Evolutionary conservation across 2,329 filamentous ascomycete species (phyloP).

Genomic region (Pyrenochaeta sp.): DNA sequence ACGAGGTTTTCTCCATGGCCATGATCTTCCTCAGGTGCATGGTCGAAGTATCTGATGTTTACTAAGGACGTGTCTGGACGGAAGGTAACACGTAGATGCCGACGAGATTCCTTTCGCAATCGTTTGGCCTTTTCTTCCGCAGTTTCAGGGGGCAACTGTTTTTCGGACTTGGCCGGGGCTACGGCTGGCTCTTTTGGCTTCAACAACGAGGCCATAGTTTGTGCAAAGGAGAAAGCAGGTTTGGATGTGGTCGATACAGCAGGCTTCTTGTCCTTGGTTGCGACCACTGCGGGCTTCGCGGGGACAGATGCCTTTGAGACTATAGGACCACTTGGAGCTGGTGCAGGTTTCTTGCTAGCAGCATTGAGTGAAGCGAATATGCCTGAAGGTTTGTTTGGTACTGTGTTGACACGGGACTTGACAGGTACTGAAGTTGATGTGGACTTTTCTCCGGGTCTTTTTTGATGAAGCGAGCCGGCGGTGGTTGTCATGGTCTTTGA

Average conservation of each 20-base stretch:
- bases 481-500: slow-evolving; percentile 17
- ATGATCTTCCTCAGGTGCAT: slow-evolving; percentile 74
- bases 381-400: slow-evolving; percentile 54
- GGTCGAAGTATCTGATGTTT: slow-evolving; percentile 72
- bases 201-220: slow-evolving; percentile 52
- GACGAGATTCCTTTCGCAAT: slow-evolving; percentile 74
- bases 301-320: slow-evolving; percentile 29
- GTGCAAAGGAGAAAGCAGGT: slow-evolving; percentile 48
- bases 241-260: slow-evolving; percentile 30
- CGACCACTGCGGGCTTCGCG: slow-evolving; percentile 32
- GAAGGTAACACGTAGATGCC: slow-evolving; percentile 74
- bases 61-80: slow-evolving; percentile 72
- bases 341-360: slow-evolving; percentile 52
- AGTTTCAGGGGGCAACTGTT: slow-evolving; percentile 66
- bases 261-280: slow-evolving; percentile 40
- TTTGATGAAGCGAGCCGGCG: slow-evolving; percentile 23
- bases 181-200: slow-evolving; percentile 64
- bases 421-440: slow-evolving; percentile 31
- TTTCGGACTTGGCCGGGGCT: slow-evolving; percentile 58
- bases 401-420: slow-evolving; percentile 44
- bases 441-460: slow-evolving; percentile 39
- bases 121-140: slow-evolving; percentile 72
- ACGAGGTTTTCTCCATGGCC: slow-evolving; percentile 72
- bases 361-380: slow-evolving; percentile 57
- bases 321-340: slow-evolving; percentile 27